A percentile compares a stretch with the other conserved stretches of the same genome.
These are phyloP conservation scores for Xylaria telfairii DNA, from an alignment of 495 filamentous ascomycete species.

Conservation along the genomic window DNA sequence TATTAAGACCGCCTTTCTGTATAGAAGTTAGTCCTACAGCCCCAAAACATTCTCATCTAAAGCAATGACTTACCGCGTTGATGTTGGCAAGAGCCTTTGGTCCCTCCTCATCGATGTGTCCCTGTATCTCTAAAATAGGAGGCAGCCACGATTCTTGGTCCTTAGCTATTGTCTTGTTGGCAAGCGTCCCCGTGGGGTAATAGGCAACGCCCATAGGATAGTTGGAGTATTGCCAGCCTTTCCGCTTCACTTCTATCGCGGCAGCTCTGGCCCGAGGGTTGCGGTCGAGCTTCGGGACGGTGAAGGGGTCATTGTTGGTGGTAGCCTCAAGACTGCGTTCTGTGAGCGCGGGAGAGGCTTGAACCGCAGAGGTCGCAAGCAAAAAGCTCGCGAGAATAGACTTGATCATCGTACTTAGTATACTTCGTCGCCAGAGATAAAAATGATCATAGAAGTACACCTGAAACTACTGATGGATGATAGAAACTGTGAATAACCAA, in stretches of 20 bases:
- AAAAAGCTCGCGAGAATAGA: constrained; percentile 14
- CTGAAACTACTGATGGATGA: not conserved
- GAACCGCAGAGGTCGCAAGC: constrained; percentile 18
- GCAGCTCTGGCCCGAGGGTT: constrained; percentile 14
- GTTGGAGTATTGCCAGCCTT: constrained; percentile 21
- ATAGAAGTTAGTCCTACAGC: not conserved
- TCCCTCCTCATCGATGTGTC: not conserved
- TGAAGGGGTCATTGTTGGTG: constrained; percentile 9
- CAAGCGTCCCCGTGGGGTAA: constrained; percentile 15
- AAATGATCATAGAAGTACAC: not conserved
- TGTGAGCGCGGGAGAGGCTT: constrained; percentile 20
- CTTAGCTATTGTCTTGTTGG: constrained; percentile 21
- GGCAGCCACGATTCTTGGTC: constrained; percentile 15
- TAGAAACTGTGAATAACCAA: not conserved
- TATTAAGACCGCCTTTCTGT: constrained; percentile 37
- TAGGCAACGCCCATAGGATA: constrained; percentile 22
- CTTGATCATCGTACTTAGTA: constrained; percentile 4
- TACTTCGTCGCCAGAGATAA: not conserved
- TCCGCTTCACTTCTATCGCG: constrained; percentile 17
- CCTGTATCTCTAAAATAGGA: not conserved
- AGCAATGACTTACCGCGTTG: constrained; percentile 1
- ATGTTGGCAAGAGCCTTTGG: constrained; percentile 12
- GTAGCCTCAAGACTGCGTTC: constrained; percentile 1
- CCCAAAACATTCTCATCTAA: not conserved
- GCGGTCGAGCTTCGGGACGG: constrained; percentile 6